A percentile compares a stretch with the other conserved stretches of the same genome.
Conservation (phyloP, 2,329 filamentous ascomycete genomes). For the Fusarium sp. region DNA sequence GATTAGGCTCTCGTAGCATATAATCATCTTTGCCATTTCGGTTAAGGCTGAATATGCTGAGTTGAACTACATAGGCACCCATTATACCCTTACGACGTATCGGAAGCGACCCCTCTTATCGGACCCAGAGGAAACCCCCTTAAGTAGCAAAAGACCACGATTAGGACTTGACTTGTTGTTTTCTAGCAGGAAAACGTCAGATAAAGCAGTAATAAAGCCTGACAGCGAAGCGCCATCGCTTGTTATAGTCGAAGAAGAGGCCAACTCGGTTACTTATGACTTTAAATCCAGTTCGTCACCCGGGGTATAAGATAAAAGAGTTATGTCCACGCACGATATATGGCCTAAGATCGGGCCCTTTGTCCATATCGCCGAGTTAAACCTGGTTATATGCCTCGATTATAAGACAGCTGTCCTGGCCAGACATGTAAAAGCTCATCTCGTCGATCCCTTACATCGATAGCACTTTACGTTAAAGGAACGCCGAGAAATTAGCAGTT, state of each 20-base stretch:
- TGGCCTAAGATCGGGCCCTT: not conserved
- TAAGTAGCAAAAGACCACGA: no score
- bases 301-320: not conserved
- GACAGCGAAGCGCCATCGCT: no score
- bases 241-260: not conserved
- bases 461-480: not conserved
- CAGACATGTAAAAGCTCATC: not conserved
- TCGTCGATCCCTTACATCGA: not conserved
- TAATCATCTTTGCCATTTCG: no score
- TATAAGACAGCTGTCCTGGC: conserved; percentile 2
- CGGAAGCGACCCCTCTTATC: no score
- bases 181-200: no score
- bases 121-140: no score
- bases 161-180: no score
- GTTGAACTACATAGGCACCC: no score
- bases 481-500: not conserved
- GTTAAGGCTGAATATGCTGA: no score
- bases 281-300: not conserved
- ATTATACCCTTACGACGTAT: no score
- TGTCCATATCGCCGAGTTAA: not conserved
- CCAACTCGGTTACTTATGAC: not conserved
- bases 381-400: conserved; percentile 1
- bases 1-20: no score
- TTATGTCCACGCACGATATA: not conserved
- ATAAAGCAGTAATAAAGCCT: no score